Evolutionary conservation across 2,329 filamentous ascomycete species (phyloP).

Genomic region (Microsporum ferrugineum): DNA sequence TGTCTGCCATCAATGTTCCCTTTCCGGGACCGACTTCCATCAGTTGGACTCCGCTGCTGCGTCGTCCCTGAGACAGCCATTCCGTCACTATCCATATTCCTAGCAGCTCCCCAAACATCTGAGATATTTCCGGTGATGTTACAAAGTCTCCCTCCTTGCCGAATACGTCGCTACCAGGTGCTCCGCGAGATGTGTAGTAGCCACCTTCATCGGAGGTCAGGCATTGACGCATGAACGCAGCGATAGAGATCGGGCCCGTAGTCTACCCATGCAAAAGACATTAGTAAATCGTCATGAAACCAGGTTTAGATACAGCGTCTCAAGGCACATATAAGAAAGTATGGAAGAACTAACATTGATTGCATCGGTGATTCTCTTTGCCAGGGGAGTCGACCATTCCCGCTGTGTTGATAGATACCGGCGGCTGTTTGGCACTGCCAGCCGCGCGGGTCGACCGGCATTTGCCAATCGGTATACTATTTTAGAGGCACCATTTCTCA

Average conservation of each 20-base stretch:
- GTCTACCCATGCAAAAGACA: constrained; percentile 38
- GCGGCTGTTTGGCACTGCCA: constrained; percentile 18
- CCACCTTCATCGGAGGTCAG: constrained; percentile 81
- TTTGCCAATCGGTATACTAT: constrained; percentile 14
- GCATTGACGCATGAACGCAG: constrained; percentile 97
- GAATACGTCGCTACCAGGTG: constrained; percentile 63
- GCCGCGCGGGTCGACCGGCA: constrained; percentile 12
- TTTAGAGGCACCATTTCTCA: constrained; percentile 15
- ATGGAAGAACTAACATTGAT: constrained; percentile 56
- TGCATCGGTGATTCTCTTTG: constrained; percentile 73
- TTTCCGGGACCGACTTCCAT: constrained; percentile 91
- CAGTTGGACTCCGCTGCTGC: constrained; percentile 63
- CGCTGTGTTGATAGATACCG: constrained; percentile 34
- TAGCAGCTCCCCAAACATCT: constrained; percentile 88
- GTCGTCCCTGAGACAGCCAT: constrained; percentile 84
- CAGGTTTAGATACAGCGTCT: neutral
- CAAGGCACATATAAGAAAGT: neutral
- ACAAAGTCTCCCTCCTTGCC: constrained; percentile 91
- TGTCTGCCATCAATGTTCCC: constrained; percentile 94
- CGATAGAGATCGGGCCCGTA: constrained; percentile 83
- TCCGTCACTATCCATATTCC: constrained; percentile 93
- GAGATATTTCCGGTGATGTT: constrained; percentile 93
- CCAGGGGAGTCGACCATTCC: constrained; percentile 85
- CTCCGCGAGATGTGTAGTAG: constrained; percentile 73
- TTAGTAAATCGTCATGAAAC: neutral